These are phyloP conservation scores for Orobanche coerulescens DNA, from an alignment of 257 asterid species.

Conservation along the genomic window DNA sequence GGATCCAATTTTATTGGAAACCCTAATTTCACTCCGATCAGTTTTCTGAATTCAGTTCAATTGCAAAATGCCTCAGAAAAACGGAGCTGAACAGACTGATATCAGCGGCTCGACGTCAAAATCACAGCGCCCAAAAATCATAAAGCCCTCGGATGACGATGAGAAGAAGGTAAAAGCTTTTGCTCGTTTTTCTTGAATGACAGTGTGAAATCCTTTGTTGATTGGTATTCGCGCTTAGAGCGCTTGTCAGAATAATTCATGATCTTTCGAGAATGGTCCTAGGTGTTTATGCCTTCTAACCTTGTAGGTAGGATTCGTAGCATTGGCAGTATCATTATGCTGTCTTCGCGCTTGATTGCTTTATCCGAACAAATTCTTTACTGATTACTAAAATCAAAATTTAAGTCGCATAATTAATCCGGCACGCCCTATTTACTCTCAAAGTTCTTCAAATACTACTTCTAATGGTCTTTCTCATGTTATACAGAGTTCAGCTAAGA, in stretches of 20 bases:
- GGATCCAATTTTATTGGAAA: constrained; percentile 26
- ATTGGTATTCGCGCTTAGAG: too few species aligned
- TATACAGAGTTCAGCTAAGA: constrained; percentile 45
- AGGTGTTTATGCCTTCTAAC: too few species aligned
- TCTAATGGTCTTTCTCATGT: not conserved
- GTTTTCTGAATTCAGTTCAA: constrained; percentile 17
- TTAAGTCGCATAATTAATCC: not conserved
- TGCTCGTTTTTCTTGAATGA: not conserved
- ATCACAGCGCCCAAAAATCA: constrained; percentile 46
- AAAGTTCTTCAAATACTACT: not conserved
- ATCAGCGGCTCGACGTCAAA: constrained; percentile 37
- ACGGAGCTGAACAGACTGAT: constrained; percentile 48
- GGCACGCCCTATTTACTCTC: not conserved
- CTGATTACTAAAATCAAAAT: not conserved
- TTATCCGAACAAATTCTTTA: too few species aligned
- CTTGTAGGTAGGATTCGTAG: too few species aligned
- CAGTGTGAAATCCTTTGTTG: too few species aligned
- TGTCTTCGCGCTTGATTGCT: too few species aligned
- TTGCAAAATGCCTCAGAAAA: constrained; percentile 49
- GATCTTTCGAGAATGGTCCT: too few species aligned
- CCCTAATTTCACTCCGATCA: constrained; percentile 42
- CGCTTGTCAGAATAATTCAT: too few species aligned
- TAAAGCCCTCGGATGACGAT: constrained; percentile 54
- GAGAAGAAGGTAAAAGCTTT: constrained; percentile 41
- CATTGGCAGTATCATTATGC: too few species aligned